Base-by-base conservation (phyloP, 768 basidiomycete genomes). In the Rhodocollybia butyracea region DNA sequence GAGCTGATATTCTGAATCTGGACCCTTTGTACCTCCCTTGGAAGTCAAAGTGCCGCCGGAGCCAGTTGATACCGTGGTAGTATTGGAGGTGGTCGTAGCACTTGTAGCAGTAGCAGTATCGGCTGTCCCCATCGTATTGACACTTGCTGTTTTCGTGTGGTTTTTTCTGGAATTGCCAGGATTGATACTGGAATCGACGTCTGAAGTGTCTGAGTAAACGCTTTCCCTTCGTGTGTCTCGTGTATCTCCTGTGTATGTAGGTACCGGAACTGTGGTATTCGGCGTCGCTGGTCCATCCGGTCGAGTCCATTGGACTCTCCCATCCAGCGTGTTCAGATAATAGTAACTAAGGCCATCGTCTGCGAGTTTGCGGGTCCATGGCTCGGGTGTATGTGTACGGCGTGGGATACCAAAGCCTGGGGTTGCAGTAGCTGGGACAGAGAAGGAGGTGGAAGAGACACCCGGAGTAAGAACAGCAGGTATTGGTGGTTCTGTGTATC, bases 291-390 rank as follows among this genome's bases (percentile, higher is more conserved):
- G 17, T 11, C 27, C 26, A 5, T 11, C 84, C 38, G 89, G 90
- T 31, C 80, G 72, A 5, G 82, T 83, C 90, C 87, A 90, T 54
- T 82, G 83, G 15, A 85, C 74, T 51, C 81, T 72, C 13, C 88
- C 87, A 57, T 85, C 86, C 22, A 78, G 63, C 59, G 78, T 84
- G 75, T 95, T 94, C 67, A 79, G 67, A 68, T 89, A 94, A 64
- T 82, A 91, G 66, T 89, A 91, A 3, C 88, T 82, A 71, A 82
- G 74, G 32, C 91, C 91, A 61, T 94, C 92, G 63, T 93, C 91
- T 22, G 88, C 88, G 42, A 92, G 76, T 53, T 83, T 83, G 63
- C 81, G 82, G 21, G 85, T 73, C 94, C 94, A 96, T n/a, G 87
- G 88, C 61, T 91, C 88, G 19, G 89, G 87, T 4, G 83, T 84